These are phyloP conservation scores for Fusarium bulbicola DNA, from an alignment of 2,329 filamentous ascomycete genomes.

Conservation along the genomic window DNA sequence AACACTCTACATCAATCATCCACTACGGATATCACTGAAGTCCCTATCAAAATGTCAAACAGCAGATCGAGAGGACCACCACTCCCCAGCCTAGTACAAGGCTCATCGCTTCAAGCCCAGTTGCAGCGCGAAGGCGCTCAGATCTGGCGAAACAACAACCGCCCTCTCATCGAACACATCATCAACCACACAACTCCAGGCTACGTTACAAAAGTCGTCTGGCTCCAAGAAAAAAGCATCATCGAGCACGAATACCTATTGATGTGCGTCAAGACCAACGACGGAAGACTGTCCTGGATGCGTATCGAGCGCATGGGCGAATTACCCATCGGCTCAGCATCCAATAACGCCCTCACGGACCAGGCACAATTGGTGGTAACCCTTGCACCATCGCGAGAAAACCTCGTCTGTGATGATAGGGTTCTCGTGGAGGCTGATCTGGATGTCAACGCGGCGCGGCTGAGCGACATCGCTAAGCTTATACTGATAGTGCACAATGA, in stretches of 20 bases:
- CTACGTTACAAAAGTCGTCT: background rate
- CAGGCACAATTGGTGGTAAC: background rate
- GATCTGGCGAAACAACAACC: background rate
- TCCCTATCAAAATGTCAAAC: background rate
- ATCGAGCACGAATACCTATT: background rate
- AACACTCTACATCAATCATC: no score
- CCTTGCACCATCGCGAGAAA: background rate
- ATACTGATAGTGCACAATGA: background rate
- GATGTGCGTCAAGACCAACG: background rate
- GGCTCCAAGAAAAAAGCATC: background rate
- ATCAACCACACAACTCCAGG: background rate
- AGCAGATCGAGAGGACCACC: background rate
- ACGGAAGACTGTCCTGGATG: background rate
- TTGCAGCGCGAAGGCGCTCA: background rate
- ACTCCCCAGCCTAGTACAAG: background rate
- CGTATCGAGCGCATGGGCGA: background rate
- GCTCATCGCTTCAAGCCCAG: background rate
- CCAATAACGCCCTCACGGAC: background rate
- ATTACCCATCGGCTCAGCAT: background rate
- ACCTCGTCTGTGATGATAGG: background rate
- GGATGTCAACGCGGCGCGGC: background rate
- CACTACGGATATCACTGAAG: rapidly evolving
- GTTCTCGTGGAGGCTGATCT: background rate
- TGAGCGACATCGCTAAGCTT: background rate
- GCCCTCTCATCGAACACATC: background rate